A percentile compares a stretch with the other conserved stretches of the same genome.
These are phyloP conservation scores for Mycena rebaudengoi DNA, from an alignment of 768 basidiomycete genomes.

Conservation along the genomic window DNA sequence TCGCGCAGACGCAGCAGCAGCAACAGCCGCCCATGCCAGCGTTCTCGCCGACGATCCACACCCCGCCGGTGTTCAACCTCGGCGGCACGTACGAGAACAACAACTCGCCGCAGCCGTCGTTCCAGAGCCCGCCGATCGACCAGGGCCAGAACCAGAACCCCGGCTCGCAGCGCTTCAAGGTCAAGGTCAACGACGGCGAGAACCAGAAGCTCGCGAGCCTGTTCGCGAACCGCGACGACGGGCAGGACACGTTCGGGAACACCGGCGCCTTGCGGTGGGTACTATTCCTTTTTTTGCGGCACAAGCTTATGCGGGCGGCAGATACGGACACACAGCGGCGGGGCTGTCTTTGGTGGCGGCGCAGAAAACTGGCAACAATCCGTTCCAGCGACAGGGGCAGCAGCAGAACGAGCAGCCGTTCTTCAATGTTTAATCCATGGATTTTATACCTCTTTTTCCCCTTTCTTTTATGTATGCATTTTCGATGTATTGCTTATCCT, in stretches of 20 bases:
- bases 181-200: conserved; percentile 64
- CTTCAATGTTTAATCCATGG: conserved; percentile 66
- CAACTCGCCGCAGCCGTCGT: conserved; percentile 53
- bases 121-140: conserved; percentile 45
- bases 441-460: not conserved
- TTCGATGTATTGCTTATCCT: conserved; percentile 19
- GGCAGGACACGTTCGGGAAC: conserved; percentile 97
- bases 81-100: conserved; percentile 73
- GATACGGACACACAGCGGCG: conserved; percentile 68
- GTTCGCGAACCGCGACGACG: conserved; percentile 90
- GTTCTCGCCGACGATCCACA: conserved; percentile 35
- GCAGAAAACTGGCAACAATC: conserved; percentile 63
- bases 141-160: conserved; percentile 41
- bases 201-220: conserved; percentile 82
- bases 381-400: conserved; percentile 71
- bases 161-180: conserved; percentile 42
- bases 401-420: conserved; percentile 78
- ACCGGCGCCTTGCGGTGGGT: conserved; percentile 74
- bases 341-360: conserved; percentile 54
- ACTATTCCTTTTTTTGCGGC: conserved; percentile 19
- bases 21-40: conserved; percentile 42
- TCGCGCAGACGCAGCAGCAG: conserved; percentile 59
- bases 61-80: conserved; percentile 70
- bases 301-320: conserved; percentile 29
- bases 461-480: conserved; percentile 12